Base-by-base conservation (phyloP, 768 basidiomycete species). In the Mycena haematopus region DNA sequence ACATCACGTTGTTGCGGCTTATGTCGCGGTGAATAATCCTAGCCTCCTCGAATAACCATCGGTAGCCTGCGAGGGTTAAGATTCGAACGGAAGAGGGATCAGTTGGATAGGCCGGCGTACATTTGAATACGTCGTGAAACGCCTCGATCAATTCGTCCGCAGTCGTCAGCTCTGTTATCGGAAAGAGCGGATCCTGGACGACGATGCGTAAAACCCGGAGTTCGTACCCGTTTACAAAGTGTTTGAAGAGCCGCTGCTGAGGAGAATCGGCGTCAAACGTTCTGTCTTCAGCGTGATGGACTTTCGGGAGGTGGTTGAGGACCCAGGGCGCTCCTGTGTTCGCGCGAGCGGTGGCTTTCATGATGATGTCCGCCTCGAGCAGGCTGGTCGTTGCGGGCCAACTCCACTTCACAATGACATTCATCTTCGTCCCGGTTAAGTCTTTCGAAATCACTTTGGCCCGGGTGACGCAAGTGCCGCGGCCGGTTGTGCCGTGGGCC, bases 401-500 rank as follows among this genome's bases (percentile, higher is more conserved):
- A 13, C 55, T 47, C 55, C 55, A 47, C 21, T 56, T 56, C 25
- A 55, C 53, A 21, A 56, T 44, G 27, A 56, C 45, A 11, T 3
- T 1, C 21, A n/a, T 29, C 40, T 40, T 40, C 21, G 17, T 19
- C 25, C 25, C 8, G 38, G 31, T 22, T 9, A 11, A 14, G 15
- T 6, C 21, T 8, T 14, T 40, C 7, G 38, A 6, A 14, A 40
- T 14, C 36, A 58, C 57, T 21, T 9, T 31, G n/a, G 57, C 57
- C 0, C 25, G 24, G 1, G 51, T 38, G 21, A 60, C 51, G 21
- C 42, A 38, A 9, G 58, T 60, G 2, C 51, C 58, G 42, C 58
- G 58, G 14, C 58, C 58, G 14, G 52, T 53, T 8, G 52, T 9
- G 6, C 51, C 42, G 40, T 52, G 58, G 5, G 51, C 50, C 22